Base-by-base conservation (phyloP, 805 yeast genomes). In the Saccharomycopsis sp. region DNA sequence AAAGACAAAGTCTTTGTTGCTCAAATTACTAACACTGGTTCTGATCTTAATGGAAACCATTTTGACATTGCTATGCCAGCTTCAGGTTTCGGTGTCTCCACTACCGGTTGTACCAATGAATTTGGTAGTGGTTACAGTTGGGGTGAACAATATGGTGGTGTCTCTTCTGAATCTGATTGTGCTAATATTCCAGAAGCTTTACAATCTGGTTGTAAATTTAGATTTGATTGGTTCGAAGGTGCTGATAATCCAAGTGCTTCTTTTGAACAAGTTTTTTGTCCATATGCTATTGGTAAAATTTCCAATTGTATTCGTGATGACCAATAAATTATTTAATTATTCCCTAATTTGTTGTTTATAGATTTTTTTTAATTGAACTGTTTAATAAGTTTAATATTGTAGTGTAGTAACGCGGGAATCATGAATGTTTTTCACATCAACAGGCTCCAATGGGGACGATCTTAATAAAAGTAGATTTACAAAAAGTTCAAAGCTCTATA, bases 21-120 rank as follows among this genome's bases (percentile, higher is more conserved):
- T 25, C 43, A 42, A 38, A 15, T 39, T 10, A 40, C 37, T 9
- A 40, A 42, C 23, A 35, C 42, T 14, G 42, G 43, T 2, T 13
- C 21, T 27, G 37, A 39, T 25, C 31, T 31, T 10, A 17, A 31
- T 13, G 17, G 14, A n/a, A 37, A 23, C 10, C 26, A 37, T 19
- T 42, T 40, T n/a, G 43, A 42, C 20, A 32, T 39, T 21, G 33
- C 39, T 12, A 31, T 42, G 20, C 42, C 46, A 19, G 46, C 37
- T 21, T 30, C 37, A 4, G 42, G 46, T 9, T 27, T 32, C n/a
- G 46, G 42, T 26, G 26, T 25, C 12, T 34, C 12, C 13, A 23
- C 32, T 15, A 25, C 26, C 1, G 42, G 42, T 17, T 34, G 26
- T 23, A 23, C 26, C 10, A 23, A 10, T 23, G 26, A 23, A 23